Base-by-base conservation (phyloP, 2,329 filamentous ascomycete genomes). In the Mariannaea sp. region DNA sequence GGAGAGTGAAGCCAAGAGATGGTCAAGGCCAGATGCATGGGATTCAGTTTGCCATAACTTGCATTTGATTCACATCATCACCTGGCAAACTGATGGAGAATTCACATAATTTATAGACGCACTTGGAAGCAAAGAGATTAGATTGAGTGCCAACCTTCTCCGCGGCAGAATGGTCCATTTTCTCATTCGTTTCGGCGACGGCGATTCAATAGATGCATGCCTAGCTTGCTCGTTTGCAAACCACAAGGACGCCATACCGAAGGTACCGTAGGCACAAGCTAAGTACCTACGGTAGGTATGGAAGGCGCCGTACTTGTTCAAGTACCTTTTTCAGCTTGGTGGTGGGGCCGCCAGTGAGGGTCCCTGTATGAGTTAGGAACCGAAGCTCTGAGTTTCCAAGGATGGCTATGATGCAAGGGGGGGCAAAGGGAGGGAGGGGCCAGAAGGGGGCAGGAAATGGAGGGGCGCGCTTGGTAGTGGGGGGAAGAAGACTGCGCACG, bases 361-460 rank as follows among this genome's bases (percentile, higher is more conserved):
- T 32, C 45, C 55, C 56, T 52, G 48, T 56, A 49, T 32, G 33
- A 27, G 26, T 53, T 41, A 42, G 45, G 54, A 47, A 50, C 55
- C 47, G 7, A 12, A 50, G 33, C 39, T 26, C 38, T 22, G 24
- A 30, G 33, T 41, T 39, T 24, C 36, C 30, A 56, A 24, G 46
- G 40, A 53, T n/a, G 36, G 36, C 36, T 55, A 64, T 65, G 62
- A 65, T 65, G 62, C 59, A 65, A 62, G 60, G 54, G 56, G 54
- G 56, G 58, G 53, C 22, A 14, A 36, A 29, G 45, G 30, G 39
- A 14, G n/a, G 27, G 36, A 41, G 38, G 46, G 59, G 59, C 29
- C 13, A 8, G 29, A n/a, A 32, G 51, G 59, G 59, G 55, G 59
- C 51, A 48, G 59, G 29, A 42, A 36, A 49, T 40, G 51, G 50